Percentiles rank a stretch among this genome's conserved stretches.
Evolutionary conservation across 23 red algal species (phyloP).

Genomic region (Cyanidiococcus yangmingshanensis): DNA sequence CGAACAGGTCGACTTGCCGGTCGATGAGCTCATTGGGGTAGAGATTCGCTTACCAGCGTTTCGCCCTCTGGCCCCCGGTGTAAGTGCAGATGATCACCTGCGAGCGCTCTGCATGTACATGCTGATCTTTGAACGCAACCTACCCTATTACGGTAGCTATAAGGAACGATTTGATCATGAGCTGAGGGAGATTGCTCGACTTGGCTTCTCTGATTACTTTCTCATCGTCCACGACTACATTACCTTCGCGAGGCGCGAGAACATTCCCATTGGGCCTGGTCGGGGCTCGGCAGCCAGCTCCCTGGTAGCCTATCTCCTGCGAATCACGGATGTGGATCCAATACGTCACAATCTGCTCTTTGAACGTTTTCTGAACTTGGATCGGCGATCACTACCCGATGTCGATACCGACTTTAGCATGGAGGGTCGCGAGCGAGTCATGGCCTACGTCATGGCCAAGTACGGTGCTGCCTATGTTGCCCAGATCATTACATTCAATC

Average conservation of each 20-base stretch:
- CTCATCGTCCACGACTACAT: conserved; percentile 95
- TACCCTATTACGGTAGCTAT: conserved; percentile 24
- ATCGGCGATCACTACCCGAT: conserved; percentile 82
- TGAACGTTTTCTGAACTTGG: conserved; percentile 88
- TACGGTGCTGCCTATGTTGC: conserved; percentile 73
- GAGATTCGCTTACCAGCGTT: conserved; percentile 71
- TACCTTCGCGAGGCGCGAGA: conserved; percentile 40
- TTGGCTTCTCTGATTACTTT: conserved; percentile 93
- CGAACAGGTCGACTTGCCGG: conserved; percentile 49
- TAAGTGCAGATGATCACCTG: conserved; percentile 36
- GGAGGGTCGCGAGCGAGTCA: conserved; percentile 64
- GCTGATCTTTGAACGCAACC: not conserved
- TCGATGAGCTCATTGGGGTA: conserved; percentile 42
- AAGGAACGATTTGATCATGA: conserved; percentile 60
- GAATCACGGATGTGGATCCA: conserved; percentile 88
- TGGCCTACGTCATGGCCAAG: conserved; percentile 57
- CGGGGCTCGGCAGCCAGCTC: conserved; percentile 91
- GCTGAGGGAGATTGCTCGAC: conserved; percentile 53
- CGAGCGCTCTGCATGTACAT: conserved; percentile 22
- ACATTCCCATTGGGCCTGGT: conserved; percentile 87
- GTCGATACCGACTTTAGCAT: conserved; percentile 93
- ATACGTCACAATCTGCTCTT: conserved; percentile 76
- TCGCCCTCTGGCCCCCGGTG: conserved; percentile 7
- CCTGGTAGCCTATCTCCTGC: conserved; percentile 73
- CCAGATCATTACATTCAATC: conserved; percentile 93